Percentiles rank a stretch among this genome's conserved stretches.
phyloP scores from a whole-genome alignment of 2,329 filamentous ascomycete genomes.

The Alternaria gansuensis region DNA sequence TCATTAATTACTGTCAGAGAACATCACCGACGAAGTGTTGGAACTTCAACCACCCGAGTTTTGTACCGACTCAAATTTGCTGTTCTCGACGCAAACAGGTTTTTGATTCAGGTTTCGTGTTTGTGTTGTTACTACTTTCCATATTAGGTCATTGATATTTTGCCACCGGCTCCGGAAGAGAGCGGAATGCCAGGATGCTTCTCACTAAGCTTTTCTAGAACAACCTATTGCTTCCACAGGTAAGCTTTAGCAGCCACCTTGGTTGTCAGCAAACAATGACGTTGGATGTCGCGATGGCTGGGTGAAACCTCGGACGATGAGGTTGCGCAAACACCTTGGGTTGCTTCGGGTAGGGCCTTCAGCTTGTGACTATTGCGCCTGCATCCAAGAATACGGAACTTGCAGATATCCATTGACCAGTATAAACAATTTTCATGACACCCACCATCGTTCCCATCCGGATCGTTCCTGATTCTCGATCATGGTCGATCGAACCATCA shows the following conservation, averaged over 20 bases:
- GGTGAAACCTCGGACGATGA: not conserved
- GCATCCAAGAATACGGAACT: not conserved
- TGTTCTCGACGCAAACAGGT: too few species aligned
- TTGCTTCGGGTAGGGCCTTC: not conserved
- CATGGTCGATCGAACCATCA: not conserved
- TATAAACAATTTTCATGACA: not conserved
- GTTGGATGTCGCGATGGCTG: not conserved
- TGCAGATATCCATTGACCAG: not conserved
- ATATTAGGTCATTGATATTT: not conserved
- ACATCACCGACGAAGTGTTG: too few species aligned
- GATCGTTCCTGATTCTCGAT: not conserved
- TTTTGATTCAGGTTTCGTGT: too few species aligned
- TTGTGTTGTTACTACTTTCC: not conserved
- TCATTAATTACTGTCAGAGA: too few species aligned
- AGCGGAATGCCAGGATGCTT: slow-evolving; percentile 3
- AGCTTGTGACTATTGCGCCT: not conserved
- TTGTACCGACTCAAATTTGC: too few species aligned
- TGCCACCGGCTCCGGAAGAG: slow-evolving; percentile 4
- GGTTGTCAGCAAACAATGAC: slow-evolving; percentile 2
- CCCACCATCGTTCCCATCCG: not conserved
- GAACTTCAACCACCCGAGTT: too few species aligned
- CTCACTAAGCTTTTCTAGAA: slow-evolving; percentile 10
- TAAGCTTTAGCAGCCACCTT: slow-evolving; percentile 7
- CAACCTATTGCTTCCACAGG: slow-evolving; percentile 4
- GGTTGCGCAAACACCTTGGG: not conserved